Evolutionary conservation across 345 rosid genomes (phyloP), one percentile per base, ranked within the genome.

Genomic region (Erysimum cheiranthoides): DNA sequence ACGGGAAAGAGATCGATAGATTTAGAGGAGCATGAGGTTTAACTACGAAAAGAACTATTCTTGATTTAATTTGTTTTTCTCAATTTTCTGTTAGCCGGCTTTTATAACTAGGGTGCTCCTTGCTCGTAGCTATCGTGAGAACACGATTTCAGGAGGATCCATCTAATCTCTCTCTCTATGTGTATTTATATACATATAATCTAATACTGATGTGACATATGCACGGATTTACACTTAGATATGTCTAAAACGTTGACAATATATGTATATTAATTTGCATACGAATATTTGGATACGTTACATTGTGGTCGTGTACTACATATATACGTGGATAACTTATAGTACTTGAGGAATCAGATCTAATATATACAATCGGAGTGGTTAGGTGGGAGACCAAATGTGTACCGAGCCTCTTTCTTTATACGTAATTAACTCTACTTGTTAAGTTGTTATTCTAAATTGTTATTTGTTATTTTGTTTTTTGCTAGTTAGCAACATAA

Each of bases 61-160:
- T 64, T 58, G 81, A 17, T 43, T 47, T 51, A 0, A 0, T 10
- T 35, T 32, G 62, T 39, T 61, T 66, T 8, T 39, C 59, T 5
- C n/a, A 9, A 39, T 6, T 27, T 66, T 73, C 43, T 51, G 75
- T 73, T 45, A 64, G 82, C 71, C 70, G 75, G 77, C 70, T 79
- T 80, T 61, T 46, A 69, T 49, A 54, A 64, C 71, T 63, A 73
- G 63, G 91, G 86, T 79, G 73, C 66, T 79, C 88, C 89, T 82
- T 84, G 78, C 77, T 70, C 82, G 89, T 82, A 81, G 89, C 68
- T 59, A 84, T 80, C 87, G 92, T 88, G 90, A 60, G 54, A 64
- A 79, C 89, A 86, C 92, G 89, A 83, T 81, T 86, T 85, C 35
- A 77, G 82, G 77, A 79, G 78, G 1, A 78, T 68, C 35, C 36